These are phyloP conservation scores for Zymoseptoria brevis DNA, from an alignment of 2,329 filamentous ascomycete genomes.

Conservation along the genomic window DNA sequence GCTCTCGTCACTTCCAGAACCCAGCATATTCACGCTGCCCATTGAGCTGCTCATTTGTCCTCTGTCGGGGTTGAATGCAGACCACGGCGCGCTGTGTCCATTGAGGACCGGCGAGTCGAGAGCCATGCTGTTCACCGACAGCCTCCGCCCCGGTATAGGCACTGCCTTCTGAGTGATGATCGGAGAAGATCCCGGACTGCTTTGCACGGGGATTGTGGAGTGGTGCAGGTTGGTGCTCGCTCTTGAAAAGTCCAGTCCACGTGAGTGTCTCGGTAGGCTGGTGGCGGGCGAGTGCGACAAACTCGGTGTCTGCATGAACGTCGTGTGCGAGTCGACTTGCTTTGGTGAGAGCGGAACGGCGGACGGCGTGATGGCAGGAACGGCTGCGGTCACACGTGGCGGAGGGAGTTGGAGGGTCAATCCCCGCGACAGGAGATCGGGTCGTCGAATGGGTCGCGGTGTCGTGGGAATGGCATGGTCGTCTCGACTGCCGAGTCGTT, in stretches of 20 bases:
- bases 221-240: conserved; percentile 93
- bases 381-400: conserved; percentile 21
- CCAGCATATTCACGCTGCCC: conserved; percentile 70
- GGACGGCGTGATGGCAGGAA: conserved; percentile 10
- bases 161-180: conserved; percentile 64
- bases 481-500: conserved; percentile 32
- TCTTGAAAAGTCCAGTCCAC: conserved; percentile 86
- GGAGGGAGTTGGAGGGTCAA: conserved; percentile 62
- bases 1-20: conserved; percentile 65
- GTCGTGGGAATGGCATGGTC: conserved; percentile 33
- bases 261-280: conserved; percentile 77
- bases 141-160: conserved; percentile 47
- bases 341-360: conserved; percentile 72
- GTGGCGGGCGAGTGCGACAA: conserved; percentile 60
- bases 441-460: conserved; percentile 58
- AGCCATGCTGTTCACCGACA: conserved; percentile 32
- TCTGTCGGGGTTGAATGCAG: conserved; percentile 47
- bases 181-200: conserved; percentile 84
- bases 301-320: conserved; percentile 50
- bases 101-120: conserved; percentile 57
- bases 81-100: conserved; percentile 16
- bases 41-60: conserved; percentile 70
- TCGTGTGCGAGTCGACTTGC: conserved; percentile 66
- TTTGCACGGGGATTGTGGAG: conserved; percentile 81
- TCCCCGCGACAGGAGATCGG: conserved; percentile 54